These are phyloP conservation scores for Ophiosphaerella herpotricha DNA, from an alignment of 2,329 filamentous ascomycete species.

Conservation along the genomic window DNA sequence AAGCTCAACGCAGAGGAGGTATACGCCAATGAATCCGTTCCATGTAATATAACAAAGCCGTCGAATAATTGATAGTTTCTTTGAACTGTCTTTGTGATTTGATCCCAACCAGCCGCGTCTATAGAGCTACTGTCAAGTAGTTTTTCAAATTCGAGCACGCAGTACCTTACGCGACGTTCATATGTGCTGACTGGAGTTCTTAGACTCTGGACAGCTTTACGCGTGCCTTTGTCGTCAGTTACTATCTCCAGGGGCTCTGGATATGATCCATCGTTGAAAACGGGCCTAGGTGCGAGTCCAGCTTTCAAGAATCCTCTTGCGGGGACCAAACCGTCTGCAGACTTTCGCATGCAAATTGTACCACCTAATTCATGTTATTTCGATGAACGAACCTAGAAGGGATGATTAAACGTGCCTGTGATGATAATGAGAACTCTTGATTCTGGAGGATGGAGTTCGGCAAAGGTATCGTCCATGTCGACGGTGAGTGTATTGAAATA, in stretches of 20 bases:
- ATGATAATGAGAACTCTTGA: constrained; percentile 87
- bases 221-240: constrained; percentile 54
- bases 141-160: constrained; percentile 80
- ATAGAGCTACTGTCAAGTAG: constrained; percentile 90
- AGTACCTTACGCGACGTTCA: constrained; percentile 79
- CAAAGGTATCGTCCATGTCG: constrained; percentile 30
- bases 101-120: constrained; percentile 81
- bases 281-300: constrained; percentile 79
- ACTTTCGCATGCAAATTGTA: constrained; percentile 89
- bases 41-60: constrained; percentile 88
- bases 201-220: constrained; percentile 66
- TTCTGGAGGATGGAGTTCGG: constrained; percentile 60
- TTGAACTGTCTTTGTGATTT: constrained; percentile 78
- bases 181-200: constrained; percentile 82
- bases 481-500: background rate
- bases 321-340: constrained; percentile 78
- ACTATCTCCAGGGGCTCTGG: constrained; percentile 61
- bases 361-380: constrained; percentile 53
- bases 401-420: constrained; percentile 61
- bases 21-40: constrained; percentile 86
- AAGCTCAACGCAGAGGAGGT: constrained; percentile 89
- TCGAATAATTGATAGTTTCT: constrained; percentile 89
- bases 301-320: constrained; percentile 74
- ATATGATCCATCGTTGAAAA: constrained; percentile 79
- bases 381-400: background rate